These are phyloP conservation scores for Nicotiana noctiflora DNA, from an alignment of 257 asterid genomes.

Conservation along the genomic window DNA sequence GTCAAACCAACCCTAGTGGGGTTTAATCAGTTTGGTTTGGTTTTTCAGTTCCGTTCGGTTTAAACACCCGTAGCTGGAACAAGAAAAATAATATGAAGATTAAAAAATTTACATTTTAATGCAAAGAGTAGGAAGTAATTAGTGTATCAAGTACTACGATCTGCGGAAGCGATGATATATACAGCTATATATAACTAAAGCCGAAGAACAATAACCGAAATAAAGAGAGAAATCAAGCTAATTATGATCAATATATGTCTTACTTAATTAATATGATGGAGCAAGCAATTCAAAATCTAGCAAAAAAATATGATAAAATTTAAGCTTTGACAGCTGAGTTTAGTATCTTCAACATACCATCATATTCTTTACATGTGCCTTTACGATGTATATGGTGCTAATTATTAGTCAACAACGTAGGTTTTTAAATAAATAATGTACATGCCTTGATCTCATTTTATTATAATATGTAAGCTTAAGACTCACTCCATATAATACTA, in stretches of 20 bases:
- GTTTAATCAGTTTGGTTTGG: too few relatives aligned
- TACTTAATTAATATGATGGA: background rate
- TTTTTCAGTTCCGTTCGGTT: too few relatives aligned
- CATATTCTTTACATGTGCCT: constrained; percentile 13
- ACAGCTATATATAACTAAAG: background rate
- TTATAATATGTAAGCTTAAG: background rate
- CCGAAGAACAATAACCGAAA: background rate
- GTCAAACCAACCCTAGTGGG: too few relatives aligned
- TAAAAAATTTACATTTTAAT: too few relatives aligned
- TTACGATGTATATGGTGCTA: constrained; percentile 6
- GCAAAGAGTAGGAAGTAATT: too few relatives aligned
- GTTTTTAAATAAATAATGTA: background rate
- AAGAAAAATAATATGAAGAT: too few relatives aligned
- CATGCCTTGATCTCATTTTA: background rate
- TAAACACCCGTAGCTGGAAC: too few relatives aligned
- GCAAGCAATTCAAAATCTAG: background rate
- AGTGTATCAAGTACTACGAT: too few relatives aligned
- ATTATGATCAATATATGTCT: too few relatives aligned
- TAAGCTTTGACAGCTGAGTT: too few relatives aligned
- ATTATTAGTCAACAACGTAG: background rate
- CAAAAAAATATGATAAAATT: background rate
- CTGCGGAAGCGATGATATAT: too few relatives aligned
- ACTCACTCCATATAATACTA: background rate
- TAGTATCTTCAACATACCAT: constrained; percentile 11
- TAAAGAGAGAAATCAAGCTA: background rate